Conservation (phyloP, 768 basidiomycete genomes). For the Stropharia rugosoannulata region DNA sequence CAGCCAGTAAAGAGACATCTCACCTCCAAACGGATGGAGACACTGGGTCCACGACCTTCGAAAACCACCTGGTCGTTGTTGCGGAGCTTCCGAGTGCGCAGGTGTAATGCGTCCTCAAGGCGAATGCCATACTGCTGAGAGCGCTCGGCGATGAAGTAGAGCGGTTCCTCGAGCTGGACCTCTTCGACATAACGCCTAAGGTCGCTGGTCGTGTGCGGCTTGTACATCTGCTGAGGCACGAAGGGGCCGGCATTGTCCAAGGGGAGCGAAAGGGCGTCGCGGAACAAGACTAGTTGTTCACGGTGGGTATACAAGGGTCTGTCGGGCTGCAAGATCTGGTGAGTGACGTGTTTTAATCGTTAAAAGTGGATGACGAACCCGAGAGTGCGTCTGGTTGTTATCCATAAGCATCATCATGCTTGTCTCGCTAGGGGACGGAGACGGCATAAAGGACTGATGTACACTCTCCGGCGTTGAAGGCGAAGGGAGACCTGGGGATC, state of each 20-base stretch:
- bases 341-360: background rate
- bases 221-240: constrained; percentile 71
- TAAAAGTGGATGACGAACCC: background rate
- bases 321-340: constrained; percentile 19
- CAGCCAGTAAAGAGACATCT: constrained; percentile 15
- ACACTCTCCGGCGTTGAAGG: constrained; percentile 18
- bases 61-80: constrained; percentile 69
- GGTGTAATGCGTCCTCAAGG: constrained; percentile 62
- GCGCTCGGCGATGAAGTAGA: constrained; percentile 57
- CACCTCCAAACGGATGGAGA: constrained; percentile 78
- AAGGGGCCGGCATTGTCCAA: constrained; percentile 43
- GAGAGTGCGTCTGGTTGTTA: background rate
- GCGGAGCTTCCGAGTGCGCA: constrained; percentile 51
- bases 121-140: constrained; percentile 61
- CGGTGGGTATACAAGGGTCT: constrained; percentile 36
- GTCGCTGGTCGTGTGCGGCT: constrained; percentile 76
- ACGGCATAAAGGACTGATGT: constrained; percentile 11
- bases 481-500: constrained; percentile 14
- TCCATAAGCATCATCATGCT: constrained; percentile 15
- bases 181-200: constrained; percentile 76
- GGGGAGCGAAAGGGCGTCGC: constrained; percentile 37
- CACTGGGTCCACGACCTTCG: constrained; percentile 70
- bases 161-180: constrained; percentile 59
- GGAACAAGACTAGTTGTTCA: constrained; percentile 46
- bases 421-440: constrained; percentile 14